These are phyloP conservation scores for Coffea humblotiana DNA, from an alignment of 305 asterid species.

Conservation along the genomic window DNA sequence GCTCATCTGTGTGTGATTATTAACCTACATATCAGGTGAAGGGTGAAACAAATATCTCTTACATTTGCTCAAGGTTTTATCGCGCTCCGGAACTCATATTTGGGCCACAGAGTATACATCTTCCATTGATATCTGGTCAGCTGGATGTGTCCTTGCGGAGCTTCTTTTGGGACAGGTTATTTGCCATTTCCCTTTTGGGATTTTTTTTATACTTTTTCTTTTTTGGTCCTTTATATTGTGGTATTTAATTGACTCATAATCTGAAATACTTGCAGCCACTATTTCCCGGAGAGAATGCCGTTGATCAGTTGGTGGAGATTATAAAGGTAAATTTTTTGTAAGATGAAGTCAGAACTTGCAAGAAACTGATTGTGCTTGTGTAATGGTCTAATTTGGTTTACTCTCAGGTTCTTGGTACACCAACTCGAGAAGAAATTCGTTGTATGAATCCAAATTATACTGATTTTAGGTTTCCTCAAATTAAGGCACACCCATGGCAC, in stretches of 20 bases:
- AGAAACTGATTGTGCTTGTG: conserved; percentile 5
- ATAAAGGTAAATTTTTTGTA: conserved; percentile 56
- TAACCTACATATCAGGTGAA: conserved; percentile 44
- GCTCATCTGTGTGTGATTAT: conserved; percentile 11
- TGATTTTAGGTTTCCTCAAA: conserved; percentile 96
- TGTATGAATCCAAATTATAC: conserved; percentile 95
- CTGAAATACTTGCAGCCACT: conserved; percentile 55
- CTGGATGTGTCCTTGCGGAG: conserved; percentile 97
- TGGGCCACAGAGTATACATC: conserved; percentile 89
- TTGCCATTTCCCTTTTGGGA: conserved; percentile 13
- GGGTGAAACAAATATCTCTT: conserved; percentile 92
- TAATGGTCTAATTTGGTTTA: conserved; percentile 21
- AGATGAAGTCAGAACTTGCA: conserved; percentile 18
- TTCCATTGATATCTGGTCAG: conserved; percentile 97
- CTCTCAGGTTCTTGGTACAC: conserved; percentile 94
- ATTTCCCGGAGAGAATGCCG: conserved; percentile 97
- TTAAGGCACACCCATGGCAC: conserved; percentile 98
- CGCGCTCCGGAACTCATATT: conserved; percentile 98
- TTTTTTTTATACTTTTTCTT: conserved; percentile 1
- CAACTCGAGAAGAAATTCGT: conserved; percentile 95
- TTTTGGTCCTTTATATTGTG: background rate
- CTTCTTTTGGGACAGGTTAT: conserved; percentile 92
- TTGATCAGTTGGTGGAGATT: conserved; percentile 93
- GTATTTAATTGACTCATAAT: conserved; percentile 20
- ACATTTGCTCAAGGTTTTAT: conserved; percentile 90